Evolutionary conservation across 1,284 basidiomycete species (phyloP), one percentile per base, ranked within the genome.

Genomic region (Inonotus hispidus): DNA sequence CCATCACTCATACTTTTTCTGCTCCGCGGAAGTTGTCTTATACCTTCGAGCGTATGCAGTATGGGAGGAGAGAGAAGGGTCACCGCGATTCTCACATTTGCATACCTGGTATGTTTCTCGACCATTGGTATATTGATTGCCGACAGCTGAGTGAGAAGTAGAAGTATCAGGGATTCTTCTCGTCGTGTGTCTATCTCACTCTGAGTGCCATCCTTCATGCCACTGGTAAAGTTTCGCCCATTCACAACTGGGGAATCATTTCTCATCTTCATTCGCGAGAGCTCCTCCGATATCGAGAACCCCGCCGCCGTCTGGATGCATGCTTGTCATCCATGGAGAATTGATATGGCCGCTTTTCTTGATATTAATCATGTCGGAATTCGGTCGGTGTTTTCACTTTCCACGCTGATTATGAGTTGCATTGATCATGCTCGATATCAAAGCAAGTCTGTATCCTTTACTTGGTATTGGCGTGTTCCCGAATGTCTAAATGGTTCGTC

Each of bases 1-100:
- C 32, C 3, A 32, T 32, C 8, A 3, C 8, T 8, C 32, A 4
- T 8, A 32, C 3, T 32, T 8, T 32, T 8, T 3, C 3, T 32
- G 32, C 3, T 32, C 4, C 8, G 4, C 32, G 32, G 32, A 4
- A 49, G 59, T 74, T n/a, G 68, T 75, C 47, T 69, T 74, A n/a
- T 52, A 38, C 14, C 14, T 52, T 16, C 57, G 57, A 23, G 57
- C 57, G 23, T 58, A 58, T 23, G 57, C 57, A 21, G 46, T 58
- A 10, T 58, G 57, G 57, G 37, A 8, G 37, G 45, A 3, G 21
- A 39, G 19, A 29, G 46, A 10, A 16, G 21, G 25, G 11, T 38
- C 11, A 25, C 25, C 16, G 13, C 23, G 6, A 21, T 58, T 14
- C 46, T 58, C 11, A 0, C 52, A 25, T 6, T 25, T n/a, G 35